phyloP scores from a whole-genome alignment of 2,329 filamentous ascomycete species.

The Aspergillus cejpii region DNA sequence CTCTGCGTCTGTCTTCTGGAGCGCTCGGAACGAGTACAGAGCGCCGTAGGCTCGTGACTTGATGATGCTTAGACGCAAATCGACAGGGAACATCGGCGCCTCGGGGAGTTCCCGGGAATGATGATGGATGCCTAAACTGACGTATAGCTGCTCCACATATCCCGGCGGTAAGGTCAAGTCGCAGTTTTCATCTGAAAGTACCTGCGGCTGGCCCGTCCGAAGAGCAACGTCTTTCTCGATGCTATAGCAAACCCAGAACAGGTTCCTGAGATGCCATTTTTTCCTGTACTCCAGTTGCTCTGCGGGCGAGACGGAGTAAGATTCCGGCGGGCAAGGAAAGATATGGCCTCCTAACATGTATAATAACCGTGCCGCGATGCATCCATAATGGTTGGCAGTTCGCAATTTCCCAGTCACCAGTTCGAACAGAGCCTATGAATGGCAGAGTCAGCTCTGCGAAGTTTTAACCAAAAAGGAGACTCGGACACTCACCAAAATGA shows the following conservation, averaged over 20 bases:
- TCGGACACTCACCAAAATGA: constrained; percentile 44
- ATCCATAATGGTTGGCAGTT: constrained; percentile 40
- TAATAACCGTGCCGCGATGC: constrained; percentile 44
- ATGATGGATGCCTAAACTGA: constrained; percentile 18
- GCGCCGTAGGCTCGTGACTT: constrained; percentile 47
- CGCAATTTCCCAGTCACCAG: constrained; percentile 45
- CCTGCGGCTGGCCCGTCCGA: constrained; percentile 49
- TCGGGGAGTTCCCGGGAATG: constrained; percentile 16
- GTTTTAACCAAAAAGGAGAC: not conserved
- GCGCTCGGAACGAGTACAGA: constrained; percentile 47
- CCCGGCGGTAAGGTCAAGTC: constrained; percentile 46
- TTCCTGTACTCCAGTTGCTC: constrained; percentile 14
- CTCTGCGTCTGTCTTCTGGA: constrained; percentile 50
- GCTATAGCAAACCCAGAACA: constrained; percentile 53
- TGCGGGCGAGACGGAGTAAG: constrained; percentile 16
- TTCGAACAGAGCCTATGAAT: constrained; percentile 38
- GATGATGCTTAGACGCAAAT: constrained; percentile 46
- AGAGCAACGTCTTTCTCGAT: constrained; percentile 53
- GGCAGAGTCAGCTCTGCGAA: not conserved
- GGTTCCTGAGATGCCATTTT: constrained; percentile 29
- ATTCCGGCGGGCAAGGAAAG: constrained; percentile 16
- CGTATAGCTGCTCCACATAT: constrained; percentile 32
- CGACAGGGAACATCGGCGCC: constrained; percentile 40
- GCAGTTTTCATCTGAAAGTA: constrained; percentile 48
- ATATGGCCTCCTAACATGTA: constrained; percentile 47